These are phyloP conservation scores for Cordyceps pruinosa DNA, from an alignment of 2,329 filamentous ascomycete genomes.

Conservation along the genomic window DNA sequence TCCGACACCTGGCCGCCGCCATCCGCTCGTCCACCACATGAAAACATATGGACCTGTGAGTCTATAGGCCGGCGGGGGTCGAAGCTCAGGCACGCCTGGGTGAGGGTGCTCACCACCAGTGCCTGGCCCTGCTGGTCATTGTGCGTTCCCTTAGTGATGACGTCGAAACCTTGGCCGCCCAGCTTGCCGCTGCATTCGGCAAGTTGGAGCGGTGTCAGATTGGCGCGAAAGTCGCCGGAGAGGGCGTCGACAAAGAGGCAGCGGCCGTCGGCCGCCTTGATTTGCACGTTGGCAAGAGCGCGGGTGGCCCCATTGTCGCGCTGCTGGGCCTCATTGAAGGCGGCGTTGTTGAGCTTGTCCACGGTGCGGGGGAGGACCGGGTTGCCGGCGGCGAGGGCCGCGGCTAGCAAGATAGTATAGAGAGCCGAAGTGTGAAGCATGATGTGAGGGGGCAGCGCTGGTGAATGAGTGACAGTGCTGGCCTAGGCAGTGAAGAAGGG, in stretches of 20 bases:
- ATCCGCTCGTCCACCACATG: conserved; percentile 51
- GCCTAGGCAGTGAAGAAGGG: conserved; percentile 14
- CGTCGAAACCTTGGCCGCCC: conserved; percentile 38
- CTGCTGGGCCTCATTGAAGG: conserved; percentile 35
- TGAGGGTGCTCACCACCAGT: conserved; percentile 49
- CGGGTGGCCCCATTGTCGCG: conserved; percentile 38
- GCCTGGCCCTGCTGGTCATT: conserved; percentile 39
- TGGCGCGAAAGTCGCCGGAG: conserved; percentile 42
- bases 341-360: conserved; percentile 33
- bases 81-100: conserved; percentile 53
- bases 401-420: conserved; percentile 15
- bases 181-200: conserved; percentile 33
- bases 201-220: conserved; percentile 40
- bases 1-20: conserved; percentile 43
- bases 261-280: conserved; percentile 37
- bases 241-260: conserved; percentile 41
- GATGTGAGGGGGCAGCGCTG: conserved; percentile 14
- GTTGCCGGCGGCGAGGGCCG: conserved; percentile 21
- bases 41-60: conserved; percentile 49
- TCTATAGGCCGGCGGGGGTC: conserved; percentile 44
- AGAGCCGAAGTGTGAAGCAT: conserved; percentile 14
- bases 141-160: conserved; percentile 45
- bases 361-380: conserved; percentile 30
- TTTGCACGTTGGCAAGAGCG: conserved; percentile 36
- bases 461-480: neutral